Base-by-base conservation (phyloP, 495 filamentous ascomycete species). In the Baudoinia panamericana region DNA sequence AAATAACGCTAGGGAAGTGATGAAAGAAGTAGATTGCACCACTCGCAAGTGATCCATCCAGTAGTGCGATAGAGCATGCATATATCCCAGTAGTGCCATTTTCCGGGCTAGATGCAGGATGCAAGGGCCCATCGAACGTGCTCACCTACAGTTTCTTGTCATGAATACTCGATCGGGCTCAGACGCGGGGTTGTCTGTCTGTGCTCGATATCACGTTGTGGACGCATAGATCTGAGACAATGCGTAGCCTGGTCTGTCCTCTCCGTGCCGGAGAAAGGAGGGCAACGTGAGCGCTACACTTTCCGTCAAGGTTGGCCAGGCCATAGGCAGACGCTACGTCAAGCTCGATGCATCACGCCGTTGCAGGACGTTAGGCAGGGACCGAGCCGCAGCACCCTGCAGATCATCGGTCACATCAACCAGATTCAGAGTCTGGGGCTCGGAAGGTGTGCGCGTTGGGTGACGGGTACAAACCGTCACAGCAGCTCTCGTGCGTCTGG, bases 41-140 rank as follows among this genome's bases (percentile, higher is more conserved):
- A 41, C 13, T 15, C 12, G 23, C 23, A 9, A 16, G 26, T 6
- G 17, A 10, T 19, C 18, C 29, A 19, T 12, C 29, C 12, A 18
- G 24, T n/a, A 19, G 26, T 33, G 28, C 19, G 36, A 39, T 41
- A 41, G 28, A 31, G 28, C 39, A 16, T 41, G 30, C 39, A 31
- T 41, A 41, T 41, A 13, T 10, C 25, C 39, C 17, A 33, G 39
- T 34, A 41, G 27, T 41, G 28, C 24, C 9, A 29, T 10, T 23
- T 16, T 16, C 30, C 17, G 36, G 36, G 13, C 15, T 22, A 21
- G 6, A 34, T 23, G 27, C 30, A 33, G 5, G 20, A 24, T 36
- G 16, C 20, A 41, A 29, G 27, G 39, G 39, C 19, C 30, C 39
- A 31, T 41, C 17, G 20, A 31, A 13, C 23, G 26, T 23, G 12